A percentile compares a stretch with the other conserved stretches of the same genome.
phyloP scores from a whole-genome alignment of 352 stramenopile species.

The Globisporangium camurandrum region DNA sequence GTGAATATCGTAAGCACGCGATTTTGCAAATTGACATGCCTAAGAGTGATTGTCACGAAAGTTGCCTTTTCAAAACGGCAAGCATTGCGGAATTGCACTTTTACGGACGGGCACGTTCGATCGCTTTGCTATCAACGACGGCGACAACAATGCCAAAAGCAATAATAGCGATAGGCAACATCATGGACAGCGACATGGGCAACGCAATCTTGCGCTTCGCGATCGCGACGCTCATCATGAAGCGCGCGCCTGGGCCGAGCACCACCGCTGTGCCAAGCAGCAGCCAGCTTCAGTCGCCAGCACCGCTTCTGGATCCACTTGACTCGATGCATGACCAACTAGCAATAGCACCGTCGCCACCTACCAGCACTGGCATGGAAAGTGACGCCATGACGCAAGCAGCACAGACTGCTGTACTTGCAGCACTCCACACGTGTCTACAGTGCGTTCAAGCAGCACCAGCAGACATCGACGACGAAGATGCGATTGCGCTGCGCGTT shows the following conservation, averaged over 20 bases:
- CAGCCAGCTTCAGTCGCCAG: not conserved
- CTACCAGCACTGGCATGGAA: too few species aligned
- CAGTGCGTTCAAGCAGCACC: not conserved
- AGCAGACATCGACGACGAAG: not conserved
- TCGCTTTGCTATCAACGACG: not conserved
- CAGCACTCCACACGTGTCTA: slow-evolving; percentile 4
- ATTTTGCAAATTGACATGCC: too few species aligned
- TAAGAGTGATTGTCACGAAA: too few species aligned
- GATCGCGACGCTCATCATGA: slow-evolving; percentile 25
- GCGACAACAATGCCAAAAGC: not conserved
- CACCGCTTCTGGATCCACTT: not conserved
- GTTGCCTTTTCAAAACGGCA: not conserved
- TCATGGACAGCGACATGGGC: slow-evolving; percentile 1
- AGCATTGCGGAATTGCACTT: not conserved
- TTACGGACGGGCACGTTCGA: too few species aligned
- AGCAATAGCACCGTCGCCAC: not conserved
- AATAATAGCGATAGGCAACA: not conserved
- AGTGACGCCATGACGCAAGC: too few species aligned
- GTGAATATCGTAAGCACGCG: not conserved
- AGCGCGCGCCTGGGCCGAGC: not conserved
- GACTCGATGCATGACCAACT: not conserved
- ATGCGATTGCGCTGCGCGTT: not conserved
- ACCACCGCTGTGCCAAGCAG: not conserved
- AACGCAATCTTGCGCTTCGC: slow-evolving; percentile 21
- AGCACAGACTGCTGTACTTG: not conserved